Base-by-base conservation (phyloP, 2,329 filamentous ascomycete species). In the Penicillium sp. region DNA sequence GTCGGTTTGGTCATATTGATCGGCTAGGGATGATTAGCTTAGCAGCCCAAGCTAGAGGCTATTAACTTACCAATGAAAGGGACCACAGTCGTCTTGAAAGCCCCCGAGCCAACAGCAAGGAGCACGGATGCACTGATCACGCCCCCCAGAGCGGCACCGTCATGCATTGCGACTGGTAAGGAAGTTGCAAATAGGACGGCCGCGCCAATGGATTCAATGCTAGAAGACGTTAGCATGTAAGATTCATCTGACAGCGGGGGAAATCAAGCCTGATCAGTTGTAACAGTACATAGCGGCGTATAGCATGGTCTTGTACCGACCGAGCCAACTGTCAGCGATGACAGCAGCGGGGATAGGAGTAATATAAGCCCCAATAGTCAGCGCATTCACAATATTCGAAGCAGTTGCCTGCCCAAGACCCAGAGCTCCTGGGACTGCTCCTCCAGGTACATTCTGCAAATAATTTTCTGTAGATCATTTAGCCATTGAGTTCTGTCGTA, bases 361-460 rank as follows among this genome's bases (percentile, higher is more conserved):
- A 2, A 73, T 56, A 53, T 76, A 80, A 15, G 71, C 70, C 58
- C 79, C 79, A 62, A 81, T 79, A 59, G 79, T 79, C 62, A 85
- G 84, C 56, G 80, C 81, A 42, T 80, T 75, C 53, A 78, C 79
- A 9, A 85, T 72, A 23, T 75, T 78, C 3, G 81, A 82, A 4
- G 81, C 81, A 21, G 77, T 76, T 48, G 79, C 76, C 60, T 84
- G 76, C 6, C 81, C 81, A 59, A 82, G 68, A 2, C 79, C 80
- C 10, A 85, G 69, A 39, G 81, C 82, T 63, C 79, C 79, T 3
- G 81, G 74, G 0, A 74, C 74, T 4, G 41, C 42, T n/a, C 45
- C 46, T 13, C 46, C 47, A 5, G 47, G 15, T 1, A 31, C 3
- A 41, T 62, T 55, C 49, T 59, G 57, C 15, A 59, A 41, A 41